phyloP scores from a whole-genome alignment of 2,329 filamentous ascomycete species.

The Aureobasidium musti region DNA sequence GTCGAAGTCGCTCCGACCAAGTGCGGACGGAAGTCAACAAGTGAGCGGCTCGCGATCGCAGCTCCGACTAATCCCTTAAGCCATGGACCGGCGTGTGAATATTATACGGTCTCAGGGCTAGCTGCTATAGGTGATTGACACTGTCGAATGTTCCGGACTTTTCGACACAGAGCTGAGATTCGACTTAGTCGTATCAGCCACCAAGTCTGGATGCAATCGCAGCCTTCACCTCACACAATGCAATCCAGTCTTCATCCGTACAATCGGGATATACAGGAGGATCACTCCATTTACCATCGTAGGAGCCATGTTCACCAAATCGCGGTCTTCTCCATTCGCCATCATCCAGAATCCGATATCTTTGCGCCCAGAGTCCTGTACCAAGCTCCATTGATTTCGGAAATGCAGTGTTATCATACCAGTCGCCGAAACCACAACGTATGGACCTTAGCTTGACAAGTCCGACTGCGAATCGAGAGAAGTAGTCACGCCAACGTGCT shows the following conservation, averaged over 20 bases:
- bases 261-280: conserved; percentile 22
- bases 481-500: conserved; percentile 13
- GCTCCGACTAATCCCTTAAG: neutral
- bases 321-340: conserved; percentile 1
- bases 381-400: neutral
- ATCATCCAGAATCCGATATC: conserved; percentile 26
- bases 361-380: conserved; percentile 9
- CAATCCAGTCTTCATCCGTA: conserved; percentile 22
- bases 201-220: neutral
- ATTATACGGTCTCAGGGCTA: neutral
- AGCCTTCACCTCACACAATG: conserved; percentile 14
- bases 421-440: conserved; percentile 22
- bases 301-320: neutral
- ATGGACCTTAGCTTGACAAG: conserved; percentile 13
- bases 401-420: conserved; percentile 4
- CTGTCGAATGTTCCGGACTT: neutral
- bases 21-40: neutral
- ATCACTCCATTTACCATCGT: conserved; percentile 17
- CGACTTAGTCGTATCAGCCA: neutral
- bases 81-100: no score
- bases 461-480: neutral
- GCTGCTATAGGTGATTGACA: neutral
- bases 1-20: neutral
- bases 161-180: neutral
- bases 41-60: no score